Base-by-base conservation (phyloP, 371 early-diverging fungal genomes). In the Mortierella sp. region DNA sequence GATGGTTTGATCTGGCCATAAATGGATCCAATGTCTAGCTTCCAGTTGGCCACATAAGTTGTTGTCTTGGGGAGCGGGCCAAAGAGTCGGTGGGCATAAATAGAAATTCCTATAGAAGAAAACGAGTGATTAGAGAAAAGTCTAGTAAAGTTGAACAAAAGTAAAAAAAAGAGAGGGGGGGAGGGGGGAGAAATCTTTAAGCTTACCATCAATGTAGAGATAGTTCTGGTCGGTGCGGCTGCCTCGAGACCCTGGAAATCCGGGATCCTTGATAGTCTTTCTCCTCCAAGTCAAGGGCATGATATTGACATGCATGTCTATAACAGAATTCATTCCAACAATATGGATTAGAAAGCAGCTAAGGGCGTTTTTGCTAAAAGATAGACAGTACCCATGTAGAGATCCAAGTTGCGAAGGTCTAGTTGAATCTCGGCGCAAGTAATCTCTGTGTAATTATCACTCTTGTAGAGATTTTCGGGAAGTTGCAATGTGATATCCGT, bases 21-120 rank as follows among this genome's bases (percentile, higher is more conserved):
- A 26, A 95, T 87, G 4, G 84, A 74, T 3, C 91, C 94, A 23
- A 92, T 69, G 53, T 89, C 87, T 56, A 94, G 81, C 16, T 89
- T 87, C 92, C 93, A 94, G 70, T 93, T 89, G 43, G 89, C 88
- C 0, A 91, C 88, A 75, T 94, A 95, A 0, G 90, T 90, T 0
- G 86, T 80, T 14, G 83, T 90, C 21, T 88, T 84, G 0, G 96
- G 95, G 15, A 88, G 75, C 1, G 93, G 94, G 0, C 95, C 96
- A 74, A 91, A 93, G 16, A 95, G 67, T 16, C 93, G 88, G 70
- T 93, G 94, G 0, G 87, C 90, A 52, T 89, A 87, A 14, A 92
- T 83, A 26, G 84, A 84, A 9, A 90, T 68, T 21, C 89, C 91
- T 87, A 69, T 53, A 47, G 26, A 43, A 21, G 21, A 28, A 16